phyloP scores from a whole-genome alignment of 2,329 filamentous ascomycete genomes.

The Ophiognomonia clavigignenti-juglandacearum region DNA sequence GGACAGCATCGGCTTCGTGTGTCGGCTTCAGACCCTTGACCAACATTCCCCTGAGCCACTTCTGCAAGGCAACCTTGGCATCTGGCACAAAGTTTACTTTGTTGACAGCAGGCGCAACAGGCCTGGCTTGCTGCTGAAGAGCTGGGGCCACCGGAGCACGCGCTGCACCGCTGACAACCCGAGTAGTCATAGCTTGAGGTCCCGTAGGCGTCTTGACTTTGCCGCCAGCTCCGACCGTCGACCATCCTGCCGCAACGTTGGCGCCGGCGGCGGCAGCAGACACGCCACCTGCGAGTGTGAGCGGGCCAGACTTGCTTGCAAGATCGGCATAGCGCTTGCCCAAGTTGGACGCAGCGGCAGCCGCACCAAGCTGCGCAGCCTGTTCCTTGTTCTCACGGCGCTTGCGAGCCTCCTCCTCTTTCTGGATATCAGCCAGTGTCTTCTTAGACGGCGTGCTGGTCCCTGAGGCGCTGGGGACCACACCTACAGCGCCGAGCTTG shows the following conservation, averaged over 20 bases:
- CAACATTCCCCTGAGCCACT: conserved; percentile 82
- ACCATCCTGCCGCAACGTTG: conserved; percentile 63
- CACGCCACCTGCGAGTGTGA: conserved; percentile 29
- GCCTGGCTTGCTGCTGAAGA: conserved; percentile 29
- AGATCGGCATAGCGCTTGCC: conserved; percentile 95
- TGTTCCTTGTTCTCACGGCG: conserved; percentile 55
- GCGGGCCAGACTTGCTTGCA: conserved; percentile 63
- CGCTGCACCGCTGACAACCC: conserved; percentile 37
- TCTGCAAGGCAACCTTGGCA: conserved; percentile 88
- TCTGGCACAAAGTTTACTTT: conserved; percentile 34
- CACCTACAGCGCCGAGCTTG: conserved; percentile 28
- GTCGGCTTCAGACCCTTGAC: conserved; percentile 61
- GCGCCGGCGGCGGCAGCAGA: conserved; percentile 21
- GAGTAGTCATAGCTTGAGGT: conserved; percentile 34
- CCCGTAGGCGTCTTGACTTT: conserved; percentile 76
- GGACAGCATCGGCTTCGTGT: conserved; percentile 70
- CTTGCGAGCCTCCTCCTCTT: conserved; percentile 90
- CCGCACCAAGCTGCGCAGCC: conserved; percentile 42
- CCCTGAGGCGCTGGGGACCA: conserved; percentile 18
- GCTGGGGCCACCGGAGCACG: conserved; percentile 5
- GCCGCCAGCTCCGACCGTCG: conserved; percentile 88
- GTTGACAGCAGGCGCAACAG: conserved; percentile 29
- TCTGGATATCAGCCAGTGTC: conserved; percentile 92
- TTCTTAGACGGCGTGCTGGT: conserved; percentile 58
- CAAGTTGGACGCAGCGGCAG: conserved; percentile 38